Base-by-base conservation (phyloP, 495 filamentous ascomycete species). In the Xylaria curta region DNA sequence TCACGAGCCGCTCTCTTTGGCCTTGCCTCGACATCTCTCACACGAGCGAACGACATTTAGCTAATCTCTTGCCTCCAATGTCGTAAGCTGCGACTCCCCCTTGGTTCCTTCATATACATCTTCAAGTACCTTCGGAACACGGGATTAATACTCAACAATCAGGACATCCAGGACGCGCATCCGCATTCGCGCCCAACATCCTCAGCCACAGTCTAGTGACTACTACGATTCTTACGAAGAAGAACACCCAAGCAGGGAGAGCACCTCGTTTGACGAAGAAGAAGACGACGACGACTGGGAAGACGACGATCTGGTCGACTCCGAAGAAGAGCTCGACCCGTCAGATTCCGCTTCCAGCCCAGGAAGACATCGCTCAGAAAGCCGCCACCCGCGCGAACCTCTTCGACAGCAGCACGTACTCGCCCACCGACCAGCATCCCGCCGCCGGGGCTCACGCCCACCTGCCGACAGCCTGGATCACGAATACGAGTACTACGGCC, bases 281-380 rank as follows among this genome's bases (percentile, higher is more conserved):
- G 79, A 82, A 12, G 79, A 82, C 59, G 72, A 72, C 71, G 85
- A 89, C 38, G 85, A 83, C 68, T 86, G 89, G 74, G 88, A 88
- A 77, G 84, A 85, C 71, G 83, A 75, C 44, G 78, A 82, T 54
- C 83, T 85, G 73, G 83, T 72, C 31, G 71, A 79, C 26, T 74
- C 82, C 19, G 80, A 82, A 70, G 91, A 90, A 76, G 93, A 95
- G 75, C 81, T 96, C 74, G 90, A 91, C 64, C 91, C 93, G 28
- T 92, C 90, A 46, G 93, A 97, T 83, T 95, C 93, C n/a, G 93
- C 93, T 36, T 95, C 89, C 79, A 65, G 85, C 76, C 73, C 86
- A 83, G 19, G 85, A 87, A 63, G 84, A 86, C 26, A 60, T 31
- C 67, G 67, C 42, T 72, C 77, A 19, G 71, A 70, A 46, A 75